A percentile compares a stretch with the other conserved stretches of the same genome.
Conservation (phyloP, 345 rosid species). For the Hirschfeldia incana region DNA sequence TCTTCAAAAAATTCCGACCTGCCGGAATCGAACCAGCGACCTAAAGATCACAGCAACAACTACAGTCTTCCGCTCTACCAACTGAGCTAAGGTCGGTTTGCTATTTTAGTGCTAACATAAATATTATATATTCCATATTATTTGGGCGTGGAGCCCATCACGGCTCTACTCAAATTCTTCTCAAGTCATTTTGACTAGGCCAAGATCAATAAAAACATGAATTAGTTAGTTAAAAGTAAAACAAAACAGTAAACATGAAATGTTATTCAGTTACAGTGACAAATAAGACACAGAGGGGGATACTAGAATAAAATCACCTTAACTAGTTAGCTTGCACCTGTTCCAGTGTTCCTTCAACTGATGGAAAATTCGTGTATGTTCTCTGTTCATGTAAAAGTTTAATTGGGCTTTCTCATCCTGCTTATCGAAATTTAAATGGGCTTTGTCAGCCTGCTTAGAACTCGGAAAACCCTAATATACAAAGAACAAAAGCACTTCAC, state of each 20-base stretch:
- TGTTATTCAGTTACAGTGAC: not conserved
- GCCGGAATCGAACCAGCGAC: conserved; percentile 58
- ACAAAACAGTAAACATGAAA: not conserved
- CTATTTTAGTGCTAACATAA: not conserved
- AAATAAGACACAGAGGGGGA: not conserved
- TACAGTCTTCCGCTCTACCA: conserved; percentile 99
- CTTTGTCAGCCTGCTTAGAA: conserved; percentile 13
- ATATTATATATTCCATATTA: too few species aligned
- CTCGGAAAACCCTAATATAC: conserved; percentile 34
- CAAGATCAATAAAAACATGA: not conserved
- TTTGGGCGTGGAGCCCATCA: not conserved
- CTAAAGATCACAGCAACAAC: conserved; percentile 54
- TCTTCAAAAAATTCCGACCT: conserved; percentile 11
- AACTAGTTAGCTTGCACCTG: not conserved
- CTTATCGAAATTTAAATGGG: not conserved
- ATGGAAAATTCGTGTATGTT: not conserved
- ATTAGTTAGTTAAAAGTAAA: not conserved
- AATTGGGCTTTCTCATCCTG: not conserved
- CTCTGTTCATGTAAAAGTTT: not conserved
- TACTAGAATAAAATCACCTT: too few species aligned
- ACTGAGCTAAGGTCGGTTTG: conserved; percentile 96
- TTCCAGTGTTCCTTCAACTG: not conserved
- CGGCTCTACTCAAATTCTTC: not conserved
- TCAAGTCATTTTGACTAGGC: not conserved
- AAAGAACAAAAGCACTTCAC: conserved; percentile 1